Evolutionary conservation across 805 yeast species (phyloP).

Genomic region (Metschnikowia sp.): DNA sequence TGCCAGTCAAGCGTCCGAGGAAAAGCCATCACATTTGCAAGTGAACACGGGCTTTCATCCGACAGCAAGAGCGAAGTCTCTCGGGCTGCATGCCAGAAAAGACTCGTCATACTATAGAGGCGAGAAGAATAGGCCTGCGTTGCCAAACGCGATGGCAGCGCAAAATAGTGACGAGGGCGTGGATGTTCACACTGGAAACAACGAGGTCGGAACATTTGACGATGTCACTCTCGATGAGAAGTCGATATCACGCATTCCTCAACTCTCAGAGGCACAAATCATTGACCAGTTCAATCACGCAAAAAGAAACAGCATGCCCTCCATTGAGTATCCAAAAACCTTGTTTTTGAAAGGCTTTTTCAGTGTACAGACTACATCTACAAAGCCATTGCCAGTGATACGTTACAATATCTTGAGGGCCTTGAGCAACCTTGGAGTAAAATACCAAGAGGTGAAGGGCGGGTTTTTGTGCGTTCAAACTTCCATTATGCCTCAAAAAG

Average conservation of each 20-base stretch:
- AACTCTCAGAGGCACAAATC: conserved; percentile 38
- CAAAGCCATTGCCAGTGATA: conserved; percentile 85
- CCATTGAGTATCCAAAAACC: conserved; percentile 89
- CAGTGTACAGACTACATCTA: conserved; percentile 91
- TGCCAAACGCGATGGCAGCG: conserved; percentile 38
- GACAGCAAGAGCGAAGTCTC: conserved; percentile 82
- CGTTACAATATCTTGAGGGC: conserved; percentile 80
- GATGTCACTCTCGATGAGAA: conserved; percentile 47
- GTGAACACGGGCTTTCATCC: conserved; percentile 51
- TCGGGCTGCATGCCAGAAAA: conserved; percentile 71
- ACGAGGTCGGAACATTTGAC: conserved; percentile 51
- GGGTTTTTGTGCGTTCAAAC: conserved; percentile 81
- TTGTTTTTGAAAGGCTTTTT: conserved; percentile 89
- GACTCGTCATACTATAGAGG: conserved; percentile 40
- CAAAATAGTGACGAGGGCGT: conserved; percentile 46
- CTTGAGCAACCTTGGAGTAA: conserved; percentile 70
- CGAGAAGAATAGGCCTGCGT: conserved; percentile 38
- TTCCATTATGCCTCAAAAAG: conserved; percentile 42
- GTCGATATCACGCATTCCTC: conserved; percentile 31
- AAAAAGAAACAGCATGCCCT: conserved; percentile 80
- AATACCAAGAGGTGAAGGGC: conserved; percentile 86
- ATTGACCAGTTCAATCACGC: conserved; percentile 49
- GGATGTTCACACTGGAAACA: conserved; percentile 17
- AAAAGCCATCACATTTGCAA: neutral
- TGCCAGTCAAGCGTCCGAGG: neutral